These are phyloP conservation scores for Sophora flavescens DNA, from an alignment of 306 rosid species.

Conservation along the genomic window DNA sequence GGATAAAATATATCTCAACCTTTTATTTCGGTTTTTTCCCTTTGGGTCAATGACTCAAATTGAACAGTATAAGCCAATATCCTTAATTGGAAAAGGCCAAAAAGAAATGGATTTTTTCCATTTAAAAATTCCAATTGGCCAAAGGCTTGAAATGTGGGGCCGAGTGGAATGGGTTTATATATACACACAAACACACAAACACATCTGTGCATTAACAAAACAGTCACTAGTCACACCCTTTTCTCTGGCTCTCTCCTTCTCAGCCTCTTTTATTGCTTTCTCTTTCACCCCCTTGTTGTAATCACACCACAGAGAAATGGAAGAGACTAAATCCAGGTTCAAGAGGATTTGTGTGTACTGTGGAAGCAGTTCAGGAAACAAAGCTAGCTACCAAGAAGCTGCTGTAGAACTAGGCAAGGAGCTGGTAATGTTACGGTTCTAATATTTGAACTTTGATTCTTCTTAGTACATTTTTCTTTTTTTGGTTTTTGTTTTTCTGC, in stretches of 20 bases:
- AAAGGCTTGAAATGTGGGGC: background rate
- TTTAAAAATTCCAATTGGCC: background rate
- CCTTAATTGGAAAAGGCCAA: background rate
- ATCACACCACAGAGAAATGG: conserved; percentile 56
- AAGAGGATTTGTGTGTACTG: conserved; percentile 93
- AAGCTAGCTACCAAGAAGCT: conserved; percentile 91
- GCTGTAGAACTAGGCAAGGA: conserved; percentile 92
- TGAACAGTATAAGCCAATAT: background rate
- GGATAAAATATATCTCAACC: too few species aligned
- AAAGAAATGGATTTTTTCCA: background rate
- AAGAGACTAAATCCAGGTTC: conserved; percentile 83
- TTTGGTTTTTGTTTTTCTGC: background rate
- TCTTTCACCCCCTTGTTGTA: background rate
- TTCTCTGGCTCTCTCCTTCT: background rate
- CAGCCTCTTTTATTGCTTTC: background rate
- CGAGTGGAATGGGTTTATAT: background rate
- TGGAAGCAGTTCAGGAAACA: conserved; percentile 98
- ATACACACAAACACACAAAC: background rate
- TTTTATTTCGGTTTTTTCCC: background rate
- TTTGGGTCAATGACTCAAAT: background rate
- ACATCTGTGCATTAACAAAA: background rate
- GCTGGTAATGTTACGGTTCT: conserved; percentile 57
- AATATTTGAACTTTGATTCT: background rate
- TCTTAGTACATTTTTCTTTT: background rate
- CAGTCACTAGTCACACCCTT: conserved; percentile 36